Percentiles rank a stretch among this genome's conserved stretches.
Conservation (phyloP, 2,329 filamentous ascomycete species). For the Dothistroma septosporum region DNA sequence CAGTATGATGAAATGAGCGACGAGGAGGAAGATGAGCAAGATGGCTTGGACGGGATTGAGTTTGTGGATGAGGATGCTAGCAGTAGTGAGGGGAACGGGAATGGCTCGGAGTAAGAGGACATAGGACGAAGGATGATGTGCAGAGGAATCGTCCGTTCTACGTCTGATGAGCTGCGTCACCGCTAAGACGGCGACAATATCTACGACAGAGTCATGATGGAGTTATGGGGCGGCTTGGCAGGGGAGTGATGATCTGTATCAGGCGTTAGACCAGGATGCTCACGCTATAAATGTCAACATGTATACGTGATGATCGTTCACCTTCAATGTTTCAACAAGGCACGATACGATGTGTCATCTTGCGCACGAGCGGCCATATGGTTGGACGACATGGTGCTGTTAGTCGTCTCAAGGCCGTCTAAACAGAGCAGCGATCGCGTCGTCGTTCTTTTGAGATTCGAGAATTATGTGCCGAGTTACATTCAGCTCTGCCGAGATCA, state of each 20-base stretch:
- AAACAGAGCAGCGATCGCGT: too few relatives aligned
- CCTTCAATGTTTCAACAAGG: too few relatives aligned
- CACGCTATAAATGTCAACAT: neutral
- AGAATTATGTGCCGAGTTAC: too few relatives aligned
- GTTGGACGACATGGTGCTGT: too few relatives aligned
- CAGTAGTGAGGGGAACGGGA: conserved; percentile 2
- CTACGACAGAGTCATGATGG: conserved; percentile 9
- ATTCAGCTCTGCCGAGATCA: too few relatives aligned
- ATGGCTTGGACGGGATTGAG: conserved; percentile 3
- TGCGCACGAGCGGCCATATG: too few relatives aligned
- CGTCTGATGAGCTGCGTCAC: neutral
- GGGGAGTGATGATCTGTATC: neutral
- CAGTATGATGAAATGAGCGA: conserved; percentile 13
- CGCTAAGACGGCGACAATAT: neutral
- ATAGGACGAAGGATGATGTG: neutral
- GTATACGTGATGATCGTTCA: too few relatives aligned
- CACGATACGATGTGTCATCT: too few relatives aligned
- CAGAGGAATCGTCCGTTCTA: neutral
- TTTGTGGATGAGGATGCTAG: conserved; percentile 4
- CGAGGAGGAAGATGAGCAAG: conserved; percentile 7
- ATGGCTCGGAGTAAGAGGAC: conserved; percentile 2
- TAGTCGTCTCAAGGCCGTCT: too few relatives aligned
- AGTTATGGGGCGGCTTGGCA: neutral
- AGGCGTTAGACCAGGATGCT: neutral
- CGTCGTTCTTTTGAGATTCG: too few relatives aligned